Evolutionary conservation across 176 grass and related monocot species (phyloP).

Genomic region (Triticum dicoccoides): DNA sequence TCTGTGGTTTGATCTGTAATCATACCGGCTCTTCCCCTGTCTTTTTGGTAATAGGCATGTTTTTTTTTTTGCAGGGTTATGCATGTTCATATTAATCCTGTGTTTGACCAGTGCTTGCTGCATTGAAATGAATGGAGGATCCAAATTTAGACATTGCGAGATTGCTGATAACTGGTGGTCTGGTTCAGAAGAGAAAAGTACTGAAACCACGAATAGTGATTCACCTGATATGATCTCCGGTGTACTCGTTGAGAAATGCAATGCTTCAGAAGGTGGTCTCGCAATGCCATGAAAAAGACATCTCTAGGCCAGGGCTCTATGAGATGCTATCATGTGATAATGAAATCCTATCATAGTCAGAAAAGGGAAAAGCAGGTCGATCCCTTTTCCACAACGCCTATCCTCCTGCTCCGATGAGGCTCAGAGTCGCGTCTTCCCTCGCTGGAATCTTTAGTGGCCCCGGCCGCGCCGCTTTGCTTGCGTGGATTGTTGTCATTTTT

Average conservation of each 20-base stretch:
- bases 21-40: background rate
- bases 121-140: background rate
- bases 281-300: constrained; percentile 79
- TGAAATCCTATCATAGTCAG: too few relatives aligned
- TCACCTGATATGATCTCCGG: constrained; percentile 21
- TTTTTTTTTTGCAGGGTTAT: background rate
- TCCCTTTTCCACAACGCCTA: too few relatives aligned
- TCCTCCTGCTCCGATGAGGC: background rate
- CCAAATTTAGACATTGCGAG: background rate
- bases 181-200: background rate
- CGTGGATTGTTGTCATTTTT: background rate
- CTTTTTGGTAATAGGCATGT: background rate
- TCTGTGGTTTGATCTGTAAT: background rate
- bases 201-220: background rate
- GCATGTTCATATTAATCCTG: background rate
- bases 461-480: background rate
- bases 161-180: background rate
- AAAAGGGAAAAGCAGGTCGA: too few relatives aligned
- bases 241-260: constrained; percentile 41
- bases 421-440: background rate
- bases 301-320: too few relatives aligned
- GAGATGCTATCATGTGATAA: too few relatives aligned
- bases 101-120: background rate
- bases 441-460: background rate
- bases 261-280: constrained; percentile 84